Conservation (phyloP, 2,329 filamentous ascomycete species). For the Penicillium expansum region DNA sequence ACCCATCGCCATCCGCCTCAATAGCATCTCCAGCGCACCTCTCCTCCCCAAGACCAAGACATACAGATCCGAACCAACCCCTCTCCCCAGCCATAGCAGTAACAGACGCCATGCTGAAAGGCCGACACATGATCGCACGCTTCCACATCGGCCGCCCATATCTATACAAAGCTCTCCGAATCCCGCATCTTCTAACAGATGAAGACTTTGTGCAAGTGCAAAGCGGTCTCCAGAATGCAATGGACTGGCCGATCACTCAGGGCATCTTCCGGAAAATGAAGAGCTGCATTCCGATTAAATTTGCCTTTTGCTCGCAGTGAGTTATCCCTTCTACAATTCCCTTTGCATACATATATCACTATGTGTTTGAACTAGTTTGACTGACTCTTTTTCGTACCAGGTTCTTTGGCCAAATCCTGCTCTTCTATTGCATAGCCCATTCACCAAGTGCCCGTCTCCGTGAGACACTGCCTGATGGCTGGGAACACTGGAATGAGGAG, state of each 20-base stretch:
- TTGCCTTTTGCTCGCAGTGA: constrained; percentile 43
- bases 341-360: not conserved
- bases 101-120: constrained; percentile 40
- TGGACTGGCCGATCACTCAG: constrained; percentile 42
- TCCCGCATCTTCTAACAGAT: constrained; percentile 36
- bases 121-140: constrained; percentile 39
- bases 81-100: constrained; percentile 36
- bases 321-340: constrained; percentile 1
- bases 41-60: constrained; percentile 16
- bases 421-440: constrained; percentile 44
- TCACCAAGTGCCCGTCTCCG: constrained; percentile 37
- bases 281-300: constrained; percentile 44
- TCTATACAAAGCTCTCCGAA: constrained; percentile 44
- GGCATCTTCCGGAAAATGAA: constrained; percentile 44
- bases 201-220: constrained; percentile 42
- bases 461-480: constrained; percentile 37
- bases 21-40: constrained; percentile 20
- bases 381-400: constrained; percentile 17
- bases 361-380: no score
- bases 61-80: constrained; percentile 22
- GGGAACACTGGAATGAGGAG: constrained; percentile 43
- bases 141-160: constrained; percentile 45
- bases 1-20: constrained; percentile 21
- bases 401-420: constrained; percentile 44
- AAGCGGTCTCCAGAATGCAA: constrained; percentile 40